Evolutionary conservation across 768 basidiomycete species (phyloP).

Genomic region (Mycena latifolia): DNA sequence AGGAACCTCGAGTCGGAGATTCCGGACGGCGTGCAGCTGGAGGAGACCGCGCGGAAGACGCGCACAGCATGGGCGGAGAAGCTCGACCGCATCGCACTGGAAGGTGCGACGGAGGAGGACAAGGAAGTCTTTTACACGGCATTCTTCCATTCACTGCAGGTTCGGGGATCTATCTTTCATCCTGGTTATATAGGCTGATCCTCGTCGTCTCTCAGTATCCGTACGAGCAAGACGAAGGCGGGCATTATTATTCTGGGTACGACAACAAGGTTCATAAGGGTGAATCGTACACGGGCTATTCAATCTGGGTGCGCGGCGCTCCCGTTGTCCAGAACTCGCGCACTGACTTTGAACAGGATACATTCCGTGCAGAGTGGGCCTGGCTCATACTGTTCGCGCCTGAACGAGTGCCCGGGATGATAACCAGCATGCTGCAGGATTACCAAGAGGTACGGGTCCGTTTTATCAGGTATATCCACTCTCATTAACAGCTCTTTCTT

Average conservation of each 20-base stretch:
- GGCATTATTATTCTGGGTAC: slow-evolving; percentile 82
- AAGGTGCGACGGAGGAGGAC: slow-evolving; percentile 55
- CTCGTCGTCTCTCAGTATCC: slow-evolving; percentile 66
- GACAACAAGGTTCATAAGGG: slow-evolving; percentile 74
- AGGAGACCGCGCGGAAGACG: slow-evolving; percentile 57
- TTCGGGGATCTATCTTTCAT: too few species aligned
- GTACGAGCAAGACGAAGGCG: slow-evolving; percentile 77
- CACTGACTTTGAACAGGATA: slow-evolving; percentile 62
- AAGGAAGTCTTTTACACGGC: slow-evolving; percentile 59
- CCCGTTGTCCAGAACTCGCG: background rate
- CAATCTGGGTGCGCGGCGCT: slow-evolving; percentile 70
- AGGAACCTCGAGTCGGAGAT: slow-evolving; percentile 60
- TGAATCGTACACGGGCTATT: slow-evolving; percentile 84
- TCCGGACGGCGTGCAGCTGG: slow-evolving; percentile 55
- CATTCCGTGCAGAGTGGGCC: slow-evolving; percentile 83
- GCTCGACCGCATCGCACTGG: slow-evolving; percentile 54
- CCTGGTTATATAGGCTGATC: too few species aligned
- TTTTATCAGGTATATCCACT: too few species aligned
- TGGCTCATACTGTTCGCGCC: slow-evolving; percentile 84
- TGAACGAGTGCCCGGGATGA: slow-evolving; percentile 81
- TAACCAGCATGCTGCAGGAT: slow-evolving; percentile 85
- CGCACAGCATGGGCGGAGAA: slow-evolving; percentile 62
- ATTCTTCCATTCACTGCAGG: slow-evolving; percentile 46
- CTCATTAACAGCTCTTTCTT: too few species aligned
- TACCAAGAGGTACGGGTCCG: slow-evolving; percentile 65